Percentiles rank a stretch among this genome's conserved stretches.
Conservation (phyloP, 495 filamentous ascomycete genomes). For the Hypoxylon cercidicola region DNA sequence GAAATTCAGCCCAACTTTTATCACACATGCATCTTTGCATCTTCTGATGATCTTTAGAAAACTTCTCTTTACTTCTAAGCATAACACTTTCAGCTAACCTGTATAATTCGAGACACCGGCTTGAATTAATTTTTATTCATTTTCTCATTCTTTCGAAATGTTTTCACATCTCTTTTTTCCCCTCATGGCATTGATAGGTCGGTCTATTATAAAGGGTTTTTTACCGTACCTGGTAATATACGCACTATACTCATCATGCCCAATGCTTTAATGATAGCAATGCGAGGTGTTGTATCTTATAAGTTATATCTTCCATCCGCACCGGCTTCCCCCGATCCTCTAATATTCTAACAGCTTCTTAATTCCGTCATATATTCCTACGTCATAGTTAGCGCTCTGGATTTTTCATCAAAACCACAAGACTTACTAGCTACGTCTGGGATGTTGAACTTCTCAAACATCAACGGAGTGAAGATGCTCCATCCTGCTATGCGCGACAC, state of each 20-base stretch:
- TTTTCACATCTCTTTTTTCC: no score
- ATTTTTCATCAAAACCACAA: background rate
- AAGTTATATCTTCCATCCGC: slow-evolving; percentile 1
- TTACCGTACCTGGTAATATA: no score
- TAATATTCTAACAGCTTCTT: slow-evolving; percentile 59
- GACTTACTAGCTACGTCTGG: slow-evolving; percentile 92
- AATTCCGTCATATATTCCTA: slow-evolving; percentile 66
- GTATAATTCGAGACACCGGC: no score
- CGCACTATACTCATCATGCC: no score
- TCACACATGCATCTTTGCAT: no score
- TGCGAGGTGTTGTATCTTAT: background rate
- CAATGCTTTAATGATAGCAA: no score
- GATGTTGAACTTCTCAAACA: slow-evolving; percentile 87
- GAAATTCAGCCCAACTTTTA: slow-evolving; percentile 4
- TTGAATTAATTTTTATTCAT: no score
- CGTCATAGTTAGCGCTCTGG: slow-evolving; percentile 36
- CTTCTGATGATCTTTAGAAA: background rate
- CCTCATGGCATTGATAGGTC: no score
- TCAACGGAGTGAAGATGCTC: slow-evolving; percentile 84
- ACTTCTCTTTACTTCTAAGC: no score
- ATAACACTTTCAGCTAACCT: no score
- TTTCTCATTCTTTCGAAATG: no score
- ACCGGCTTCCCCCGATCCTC: background rate
- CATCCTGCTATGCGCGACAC: slow-evolving; percentile 91
- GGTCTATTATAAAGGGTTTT: no score